phyloP scores from a whole-genome alignment of 1,284 basidiomycete species.

The Coniophora puteana region DNA sequence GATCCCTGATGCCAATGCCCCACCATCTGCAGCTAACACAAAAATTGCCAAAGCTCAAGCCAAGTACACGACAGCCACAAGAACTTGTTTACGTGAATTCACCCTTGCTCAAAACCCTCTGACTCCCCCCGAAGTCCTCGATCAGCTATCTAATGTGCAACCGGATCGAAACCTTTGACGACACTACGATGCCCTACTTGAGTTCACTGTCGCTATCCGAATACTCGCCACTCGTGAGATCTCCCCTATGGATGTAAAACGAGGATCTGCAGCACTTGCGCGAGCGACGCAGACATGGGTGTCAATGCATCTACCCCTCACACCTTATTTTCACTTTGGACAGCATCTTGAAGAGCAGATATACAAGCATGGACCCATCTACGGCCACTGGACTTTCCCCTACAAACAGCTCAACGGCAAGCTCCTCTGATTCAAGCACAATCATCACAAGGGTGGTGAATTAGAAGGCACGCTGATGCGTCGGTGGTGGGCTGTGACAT shows the following conservation, averaged over 20 bases:
- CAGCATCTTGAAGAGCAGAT: conserved; percentile 11
- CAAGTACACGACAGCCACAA: too few species aligned
- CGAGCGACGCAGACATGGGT: neutral
- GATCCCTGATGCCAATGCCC: too few species aligned
- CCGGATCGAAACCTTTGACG: too few species aligned
- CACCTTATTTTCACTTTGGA: neutral
- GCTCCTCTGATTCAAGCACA: conserved; percentile 30
- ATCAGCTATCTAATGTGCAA: too few species aligned
- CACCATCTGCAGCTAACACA: too few species aligned
- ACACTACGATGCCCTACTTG: conserved; percentile 19
- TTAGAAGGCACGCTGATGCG: conserved; percentile 29
- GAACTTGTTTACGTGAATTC: too few species aligned
- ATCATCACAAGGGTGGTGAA: conserved; percentile 29
- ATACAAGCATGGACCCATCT: conserved; percentile 28
- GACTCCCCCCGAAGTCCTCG: neutral
- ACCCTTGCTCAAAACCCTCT: too few species aligned
- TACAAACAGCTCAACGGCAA: conserved; percentile 34
- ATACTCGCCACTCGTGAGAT: conserved; percentile 17
- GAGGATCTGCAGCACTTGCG: conserved; percentile 14
- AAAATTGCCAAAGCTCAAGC: too few species aligned
- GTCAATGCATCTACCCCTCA: neutral
- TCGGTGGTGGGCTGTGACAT: conserved; percentile 23
- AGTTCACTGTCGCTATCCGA: conserved; percentile 17
- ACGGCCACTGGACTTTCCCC: conserved; percentile 34
- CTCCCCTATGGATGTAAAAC: conserved; percentile 15